Evolutionary conservation across 2,329 filamentous ascomycete genomes (phyloP).

Genomic region (Penicillium hesseltinei): DNA sequence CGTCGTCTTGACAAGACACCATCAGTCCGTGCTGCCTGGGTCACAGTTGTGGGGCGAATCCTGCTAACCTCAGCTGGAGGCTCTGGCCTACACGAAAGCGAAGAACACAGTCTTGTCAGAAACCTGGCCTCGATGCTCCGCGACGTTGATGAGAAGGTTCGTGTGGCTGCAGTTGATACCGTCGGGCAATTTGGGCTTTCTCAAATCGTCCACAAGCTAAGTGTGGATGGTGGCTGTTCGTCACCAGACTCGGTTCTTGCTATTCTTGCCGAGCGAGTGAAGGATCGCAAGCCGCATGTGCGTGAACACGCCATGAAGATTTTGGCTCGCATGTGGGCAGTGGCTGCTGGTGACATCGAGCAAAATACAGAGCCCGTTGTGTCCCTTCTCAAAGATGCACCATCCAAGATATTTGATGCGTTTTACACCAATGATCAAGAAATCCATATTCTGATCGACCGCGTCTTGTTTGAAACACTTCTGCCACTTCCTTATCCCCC

Average conservation of each 20-base stretch:
- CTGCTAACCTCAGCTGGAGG: constrained; percentile 87
- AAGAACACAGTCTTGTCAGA: constrained; percentile 72
- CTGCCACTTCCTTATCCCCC: constrained; percentile 87
- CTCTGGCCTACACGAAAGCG: constrained; percentile 79
- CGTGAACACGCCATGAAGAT: constrained; percentile 84
- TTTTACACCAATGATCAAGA: constrained; percentile 89
- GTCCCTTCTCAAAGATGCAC: constrained; percentile 74
- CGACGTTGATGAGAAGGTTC: constrained; percentile 87
- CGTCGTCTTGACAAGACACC: constrained; percentile 83
- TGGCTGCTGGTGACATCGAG: constrained; percentile 81
- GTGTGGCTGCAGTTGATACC: constrained; percentile 81
- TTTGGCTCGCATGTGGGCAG: constrained; percentile 87
- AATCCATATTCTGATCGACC: constrained; percentile 79
- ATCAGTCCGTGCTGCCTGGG: constrained; percentile 81
- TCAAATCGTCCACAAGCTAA: constrained; percentile 79
- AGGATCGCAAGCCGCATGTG: constrained; percentile 78
- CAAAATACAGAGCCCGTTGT: constrained; percentile 75
- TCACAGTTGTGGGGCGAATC: constrained; percentile 78
- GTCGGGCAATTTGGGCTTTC: constrained; percentile 77
- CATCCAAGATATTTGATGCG: constrained; percentile 79
- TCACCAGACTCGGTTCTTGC: constrained; percentile 75
- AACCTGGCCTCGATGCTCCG: constrained; percentile 76
- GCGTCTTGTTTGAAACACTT: constrained; percentile 80
- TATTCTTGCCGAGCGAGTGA: constrained; percentile 81
- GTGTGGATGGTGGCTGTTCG: constrained; percentile 69